Evolutionary conservation across 257 asterid genomes (phyloP), one percentile per base, ranked within the genome.

Genomic region (Lycium barbarum): DNA sequence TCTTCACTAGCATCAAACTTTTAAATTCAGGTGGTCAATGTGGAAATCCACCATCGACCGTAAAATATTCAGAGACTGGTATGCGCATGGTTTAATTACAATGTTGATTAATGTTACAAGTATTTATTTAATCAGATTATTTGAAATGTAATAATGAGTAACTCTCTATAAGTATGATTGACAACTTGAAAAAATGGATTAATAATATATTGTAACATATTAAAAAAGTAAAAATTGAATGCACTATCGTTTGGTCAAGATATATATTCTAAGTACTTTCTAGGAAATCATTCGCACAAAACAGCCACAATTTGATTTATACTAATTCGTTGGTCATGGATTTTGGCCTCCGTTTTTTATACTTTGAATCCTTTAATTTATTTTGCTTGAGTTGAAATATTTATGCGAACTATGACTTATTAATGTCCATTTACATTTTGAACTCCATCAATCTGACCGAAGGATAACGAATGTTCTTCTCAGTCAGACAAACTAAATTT

Each of bases 341-440:
- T 74, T 49, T 76, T 51, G 82, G 63, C 63, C 20, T 11, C 20
- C 61, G 17, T 74, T 20, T 20, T 73, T 4, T 9, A 45, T 6
- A 20, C 61, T 51, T 22, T 22, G 63, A 76, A 51, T 26, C 33
- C 33, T 26, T 26, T 26, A 26, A 26, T 40, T 40, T 40, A 40
- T 40, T 3, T 7, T 53, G 63, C 47, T 47, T 49, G 81, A 20
- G 43, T 49, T 74, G 17, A 74, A 74, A 47, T 49, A 49, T 74
- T 71, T 71, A 71, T 18, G 54, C n/a, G 76, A 33, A 17, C 78
- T 71, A 71, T 3, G 79, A 71, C 55, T 71, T 71, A 71, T 71
- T 71, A 71, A 9, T 71, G 59, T 45, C 38, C 80, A 45, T 73
- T 10, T 20, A 73, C 59, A 73, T 45, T 70, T 74, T 47, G 43